These are phyloP conservation scores for Candida mesenterica DNA, from an alignment of 1,139 yeast genomes.

Conservation along the genomic window DNA sequence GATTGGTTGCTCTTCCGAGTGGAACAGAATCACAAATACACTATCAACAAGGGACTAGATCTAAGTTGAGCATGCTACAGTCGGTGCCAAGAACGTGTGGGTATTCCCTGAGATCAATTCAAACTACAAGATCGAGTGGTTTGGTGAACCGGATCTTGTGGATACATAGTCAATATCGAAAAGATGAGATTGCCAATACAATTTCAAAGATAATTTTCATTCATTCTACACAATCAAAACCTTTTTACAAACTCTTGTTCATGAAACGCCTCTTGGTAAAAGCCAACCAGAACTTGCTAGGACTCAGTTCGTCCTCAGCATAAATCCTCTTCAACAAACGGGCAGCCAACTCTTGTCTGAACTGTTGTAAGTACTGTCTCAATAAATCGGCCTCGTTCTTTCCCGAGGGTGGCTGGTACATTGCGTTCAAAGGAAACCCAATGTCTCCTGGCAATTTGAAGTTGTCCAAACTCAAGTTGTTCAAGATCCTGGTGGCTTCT, in stretches of 20 bases:
- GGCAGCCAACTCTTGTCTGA: slow-evolving; percentile 89
- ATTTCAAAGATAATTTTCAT: too few relatives aligned
- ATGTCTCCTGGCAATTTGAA: slow-evolving; percentile 94
- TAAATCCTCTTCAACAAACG: slow-evolving; percentile 77
- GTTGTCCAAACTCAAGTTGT: slow-evolving; percentile 82
- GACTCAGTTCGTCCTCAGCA: slow-evolving; percentile 47
- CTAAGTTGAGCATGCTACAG: too few relatives aligned
- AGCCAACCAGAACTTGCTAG: slow-evolving; percentile 91
- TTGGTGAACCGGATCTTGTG: too few relatives aligned
- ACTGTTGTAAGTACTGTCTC: slow-evolving; percentile 79
- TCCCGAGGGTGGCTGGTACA: slow-evolving; percentile 75
- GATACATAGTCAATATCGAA: too few relatives aligned
- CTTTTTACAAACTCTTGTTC: slow-evolving; percentile 65
- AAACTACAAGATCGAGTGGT: too few relatives aligned
- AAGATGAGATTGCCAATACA: too few relatives aligned
- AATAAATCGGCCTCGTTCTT: slow-evolving; percentile 76
- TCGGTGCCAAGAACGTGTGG: too few relatives aligned
- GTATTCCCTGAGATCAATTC: too few relatives aligned
- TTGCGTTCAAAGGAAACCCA: slow-evolving; percentile 85
- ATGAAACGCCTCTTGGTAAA: slow-evolving; percentile 92
- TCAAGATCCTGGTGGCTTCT: slow-evolving; percentile 74
- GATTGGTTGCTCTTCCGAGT: too few relatives aligned
- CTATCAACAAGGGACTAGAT: too few relatives aligned
- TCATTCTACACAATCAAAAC: not conserved
- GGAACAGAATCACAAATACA: too few relatives aligned